These are phyloP conservation scores for Stagonosporopsis rhizophila DNA, from an alignment of 2,329 filamentous ascomycete species.

Conservation along the genomic window DNA sequence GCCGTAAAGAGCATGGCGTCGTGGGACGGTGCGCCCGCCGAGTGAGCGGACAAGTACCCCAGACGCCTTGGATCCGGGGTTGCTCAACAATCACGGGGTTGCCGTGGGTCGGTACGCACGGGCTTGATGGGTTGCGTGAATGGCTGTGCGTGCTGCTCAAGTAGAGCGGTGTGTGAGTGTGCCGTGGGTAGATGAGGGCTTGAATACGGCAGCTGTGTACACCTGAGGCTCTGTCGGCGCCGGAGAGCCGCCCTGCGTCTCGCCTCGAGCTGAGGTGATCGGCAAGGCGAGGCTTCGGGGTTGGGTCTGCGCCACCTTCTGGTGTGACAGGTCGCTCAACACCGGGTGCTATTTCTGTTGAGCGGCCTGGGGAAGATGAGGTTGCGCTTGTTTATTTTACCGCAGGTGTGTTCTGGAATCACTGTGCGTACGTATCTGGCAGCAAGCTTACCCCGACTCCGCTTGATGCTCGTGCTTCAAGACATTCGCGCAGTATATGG, in stretches of 20 bases:
- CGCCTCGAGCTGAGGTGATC: conserved; percentile 7
- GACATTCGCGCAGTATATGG: background rate
- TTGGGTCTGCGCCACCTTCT: background rate
- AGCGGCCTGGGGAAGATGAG: background rate
- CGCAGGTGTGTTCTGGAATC: background rate
- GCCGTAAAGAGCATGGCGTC: background rate
- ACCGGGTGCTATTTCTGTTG: background rate
- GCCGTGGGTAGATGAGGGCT: background rate
- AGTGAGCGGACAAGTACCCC: conserved; percentile 4
- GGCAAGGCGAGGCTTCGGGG: background rate
- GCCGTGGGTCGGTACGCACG: background rate
- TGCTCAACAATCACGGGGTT: background rate
- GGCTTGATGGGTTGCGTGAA: background rate
- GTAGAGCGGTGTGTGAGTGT: background rate
- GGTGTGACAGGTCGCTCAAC: conserved; percentile 1
- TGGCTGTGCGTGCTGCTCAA: background rate
- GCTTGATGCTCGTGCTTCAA: background rate
- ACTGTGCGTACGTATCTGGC: background rate
- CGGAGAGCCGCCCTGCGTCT: conserved; percentile 5
- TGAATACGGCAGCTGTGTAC: background rate
- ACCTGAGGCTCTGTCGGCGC: background rate
- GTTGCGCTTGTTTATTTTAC: background rate
- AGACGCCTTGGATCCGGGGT: conserved; percentile 3
- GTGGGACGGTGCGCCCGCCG: background rate
- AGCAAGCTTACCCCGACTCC: background rate